Evolutionary conservation across 345 rosid species (phyloP), one percentile per base, ranked within the genome.

Genomic region (Pistacia atlantica): DNA sequence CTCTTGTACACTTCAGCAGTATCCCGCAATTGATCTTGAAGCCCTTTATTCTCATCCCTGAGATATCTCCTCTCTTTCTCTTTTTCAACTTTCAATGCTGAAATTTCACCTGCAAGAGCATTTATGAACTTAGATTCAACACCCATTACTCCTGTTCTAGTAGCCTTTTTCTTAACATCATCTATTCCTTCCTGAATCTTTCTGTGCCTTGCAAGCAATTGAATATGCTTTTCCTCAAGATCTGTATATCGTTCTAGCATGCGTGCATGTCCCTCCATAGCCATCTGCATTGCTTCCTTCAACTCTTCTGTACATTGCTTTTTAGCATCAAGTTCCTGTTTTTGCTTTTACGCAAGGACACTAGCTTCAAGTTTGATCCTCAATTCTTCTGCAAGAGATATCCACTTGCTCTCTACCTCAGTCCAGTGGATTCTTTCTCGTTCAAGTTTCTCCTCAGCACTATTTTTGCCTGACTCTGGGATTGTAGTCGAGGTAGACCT

Each of bases 1-100:
- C 99, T 94, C 98, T 79, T 94, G 91, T 74, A 97, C 98, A 76
- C 99, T 86, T 94, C 97, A 75, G 97, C 99, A 69, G 98, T 97
- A 81, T 97, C 99, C 72, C 89, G 89, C 79, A 97, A 75, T 77
- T 92, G 99, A 80, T 94, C 81, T 80, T 94, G 90, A 83, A 97
- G 97, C 65, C 90, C 95, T 81, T 78, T 89, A 80, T 87, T 97
- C 80, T 97, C 99, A 77, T 91, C 98, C 80, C 93, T 92, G 48
- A 94, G 83, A 73, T 92, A 91, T 73, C 83, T 87, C 78, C 89
- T 91, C 83, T 97, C 99, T 69, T 90, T 92, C 77, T 94, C 99
- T 75, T 86, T 86, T 85, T 91, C 97, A 38, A 81, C 94, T 81
- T 85, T 97, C 78, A 97, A 69, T 28, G 97, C 96, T 67, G 98